Base-by-base conservation (phyloP, 306 rosid species). In the Cucumis sativus region DNA sequence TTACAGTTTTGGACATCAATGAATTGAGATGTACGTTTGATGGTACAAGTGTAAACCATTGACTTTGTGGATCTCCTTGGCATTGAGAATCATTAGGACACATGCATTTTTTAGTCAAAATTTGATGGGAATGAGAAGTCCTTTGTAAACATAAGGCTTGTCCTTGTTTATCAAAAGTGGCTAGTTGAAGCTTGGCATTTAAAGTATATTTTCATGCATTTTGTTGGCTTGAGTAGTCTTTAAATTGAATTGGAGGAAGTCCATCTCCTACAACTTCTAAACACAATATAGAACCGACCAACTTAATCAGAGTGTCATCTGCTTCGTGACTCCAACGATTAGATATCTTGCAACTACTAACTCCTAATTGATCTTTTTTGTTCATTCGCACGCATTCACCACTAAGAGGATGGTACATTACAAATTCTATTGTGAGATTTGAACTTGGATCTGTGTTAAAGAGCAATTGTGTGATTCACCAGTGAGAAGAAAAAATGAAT, bases 351-450 rank as follows among this genome's bases (percentile, higher is more conserved):
- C 88, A 89, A 3, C 76, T 78, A 15, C 80, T 79, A 61, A 82
- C 33, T 20, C 25, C 54, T 54, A 87, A 77, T 39, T 79, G 68
- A 11, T 80, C 75, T 3, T 54, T 47, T 5, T 45, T 18, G 51
- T 76, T 77, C 81, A 68, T 82, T 37, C 78, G 68, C 25, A 41
- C 80, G 39, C 91, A 86, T 18, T 79, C 18, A 0, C 91, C 89
- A 10, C 78, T 88, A 45, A 17, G 79, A 5, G 85, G 86, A 73
- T 88, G 86, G 71, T 80, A 86, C 66, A 86, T 20, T 47, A 82
- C 77, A 7, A 80, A 58, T 6, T 86, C 45, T 57, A 79, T 78
- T 13, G 80, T 59, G 6, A 47, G 33, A 25, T 78, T 82, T 70
- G 85, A 88, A 8, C 18, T 78, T 72, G 89, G 88, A 75, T 85